These are phyloP conservation scores for Periconia digitata DNA, from an alignment of 2,329 filamentous ascomycete species.

Conservation along the genomic window DNA sequence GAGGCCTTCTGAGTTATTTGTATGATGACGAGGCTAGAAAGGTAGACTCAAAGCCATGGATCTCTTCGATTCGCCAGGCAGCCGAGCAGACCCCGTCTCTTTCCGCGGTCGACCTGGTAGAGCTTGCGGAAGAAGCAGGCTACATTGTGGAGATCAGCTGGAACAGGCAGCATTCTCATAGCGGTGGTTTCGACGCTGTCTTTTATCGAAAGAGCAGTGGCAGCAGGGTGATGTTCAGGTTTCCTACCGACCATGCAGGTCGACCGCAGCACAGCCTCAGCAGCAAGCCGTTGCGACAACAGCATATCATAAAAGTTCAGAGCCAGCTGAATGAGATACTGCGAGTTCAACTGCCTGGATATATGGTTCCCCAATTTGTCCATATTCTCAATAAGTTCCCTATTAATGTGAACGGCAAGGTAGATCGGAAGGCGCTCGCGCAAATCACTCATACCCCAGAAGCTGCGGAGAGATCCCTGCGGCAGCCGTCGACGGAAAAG, in stretches of 20 bases:
- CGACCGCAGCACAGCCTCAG: slow-evolving; percentile 1
- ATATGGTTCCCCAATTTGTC: slow-evolving; percentile 16
- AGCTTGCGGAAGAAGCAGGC: neutral
- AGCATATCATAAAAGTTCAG: slow-evolving; percentile 26
- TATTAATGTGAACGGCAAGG: slow-evolving; percentile 4
- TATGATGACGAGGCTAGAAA: neutral
- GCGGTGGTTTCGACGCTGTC: neutral
- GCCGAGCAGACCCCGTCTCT: neutral
- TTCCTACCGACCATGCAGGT: slow-evolving; percentile 2
- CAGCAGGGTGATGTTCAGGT: neutral
- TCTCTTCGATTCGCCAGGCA: neutral
- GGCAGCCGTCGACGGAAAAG: neutral
- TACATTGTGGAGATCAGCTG: neutral
- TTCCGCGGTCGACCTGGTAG: neutral
- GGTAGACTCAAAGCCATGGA: neutral
- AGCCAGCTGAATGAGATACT: slow-evolving; percentile 1
- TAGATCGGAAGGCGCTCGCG: slow-evolving; percentile 6
- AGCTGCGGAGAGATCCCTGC: neutral
- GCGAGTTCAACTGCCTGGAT: slow-evolving; percentile 3
- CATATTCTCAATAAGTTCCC: slow-evolving; percentile 30
- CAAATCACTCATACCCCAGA: neutral
- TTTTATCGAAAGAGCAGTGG: neutral
- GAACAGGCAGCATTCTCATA: neutral
- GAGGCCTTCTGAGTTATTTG: neutral
- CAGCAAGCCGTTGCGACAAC: slow-evolving; percentile 7